Percentiles rank a stretch among this genome's conserved stretches.
These are phyloP conservation scores for Metarhizium rileyi DNA, from an alignment of 2,329 filamentous ascomycete species.

Conservation along the genomic window DNA sequence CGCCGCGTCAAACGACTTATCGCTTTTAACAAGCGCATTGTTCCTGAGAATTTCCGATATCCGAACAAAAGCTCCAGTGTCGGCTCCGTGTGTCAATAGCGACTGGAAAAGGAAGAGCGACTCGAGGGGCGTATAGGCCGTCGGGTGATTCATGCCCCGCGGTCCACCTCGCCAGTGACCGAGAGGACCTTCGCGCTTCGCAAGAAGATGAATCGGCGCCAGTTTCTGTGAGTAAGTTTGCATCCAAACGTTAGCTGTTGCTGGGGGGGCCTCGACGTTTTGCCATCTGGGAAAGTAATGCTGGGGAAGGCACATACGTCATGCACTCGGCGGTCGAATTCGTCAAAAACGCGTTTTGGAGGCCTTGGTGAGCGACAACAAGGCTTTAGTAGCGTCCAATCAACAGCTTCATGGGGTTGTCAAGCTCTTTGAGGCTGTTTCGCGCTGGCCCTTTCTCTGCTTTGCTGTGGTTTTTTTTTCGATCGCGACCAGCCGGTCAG, in stretches of 20 bases:
- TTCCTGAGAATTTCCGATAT: conserved; percentile 67
- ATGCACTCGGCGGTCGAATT: conserved; percentile 11
- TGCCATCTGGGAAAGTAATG: neutral
- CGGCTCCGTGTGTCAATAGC: conserved; percentile 57
- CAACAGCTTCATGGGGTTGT: conserved; percentile 19
- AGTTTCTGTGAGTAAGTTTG: conserved; percentile 26
- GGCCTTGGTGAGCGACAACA: conserved; percentile 20
- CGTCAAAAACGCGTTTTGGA: conserved; percentile 20
- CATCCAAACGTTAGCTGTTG: neutral
- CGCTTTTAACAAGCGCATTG: conserved; percentile 62
- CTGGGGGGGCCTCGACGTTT: neutral
- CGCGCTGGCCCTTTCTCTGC: conserved; percentile 13
- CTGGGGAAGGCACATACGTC: conserved; percentile 13
- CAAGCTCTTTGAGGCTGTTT: conserved; percentile 14
- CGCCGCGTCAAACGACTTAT: conserved; percentile 60
- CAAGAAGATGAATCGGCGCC: conserved; percentile 45
- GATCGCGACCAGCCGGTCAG: conserved; percentile 16
- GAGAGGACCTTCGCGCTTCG: conserved; percentile 45
- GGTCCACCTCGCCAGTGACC: conserved; percentile 45
- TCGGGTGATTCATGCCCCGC: conserved; percentile 46
- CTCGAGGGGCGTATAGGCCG: conserved; percentile 75
- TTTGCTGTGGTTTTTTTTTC: conserved; percentile 13
- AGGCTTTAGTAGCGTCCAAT: conserved; percentile 15
- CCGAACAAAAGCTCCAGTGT: conserved; percentile 54
- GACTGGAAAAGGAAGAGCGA: conserved; percentile 78